A percentile compares a stretch with the other conserved stretches of the same genome.
Evolutionary conservation across 2,329 filamentous ascomycete genomes (phyloP).

Genomic region (Aspergillus quadrilineatus): DNA sequence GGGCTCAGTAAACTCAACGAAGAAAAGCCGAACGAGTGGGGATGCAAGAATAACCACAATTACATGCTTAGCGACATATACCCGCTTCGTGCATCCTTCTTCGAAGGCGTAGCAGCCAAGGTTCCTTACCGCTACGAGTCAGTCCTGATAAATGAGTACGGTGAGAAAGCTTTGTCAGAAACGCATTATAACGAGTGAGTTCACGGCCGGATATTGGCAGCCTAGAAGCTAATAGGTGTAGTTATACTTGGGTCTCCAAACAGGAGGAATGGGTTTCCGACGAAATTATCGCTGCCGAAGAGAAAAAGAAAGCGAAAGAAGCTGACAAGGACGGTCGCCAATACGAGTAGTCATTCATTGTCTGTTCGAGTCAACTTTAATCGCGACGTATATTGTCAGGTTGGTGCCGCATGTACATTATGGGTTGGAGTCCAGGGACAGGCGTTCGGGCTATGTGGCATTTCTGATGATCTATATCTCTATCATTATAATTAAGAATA

Average conservation of each 20-base stretch:
- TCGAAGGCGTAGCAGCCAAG: conserved; percentile 69
- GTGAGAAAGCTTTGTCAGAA: conserved; percentile 33
- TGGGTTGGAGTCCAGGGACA: neutral
- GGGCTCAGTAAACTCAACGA: conserved; percentile 68
- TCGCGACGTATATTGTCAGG: neutral
- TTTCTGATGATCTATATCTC: neutral
- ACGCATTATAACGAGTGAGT: conserved; percentile 41
- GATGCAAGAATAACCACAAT: conserved; percentile 76
- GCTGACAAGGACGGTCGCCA: conserved; percentile 15
- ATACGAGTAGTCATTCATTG: conserved; percentile 15
- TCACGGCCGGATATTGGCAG: neutral
- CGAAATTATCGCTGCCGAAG: conserved; percentile 15
- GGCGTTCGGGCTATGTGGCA: neutral
- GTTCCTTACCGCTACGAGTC: conserved; percentile 57
- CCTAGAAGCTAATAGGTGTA: conserved; percentile 22
- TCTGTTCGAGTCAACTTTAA: neutral
- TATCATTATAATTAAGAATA: neutral
- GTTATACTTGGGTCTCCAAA: conserved; percentile 39
- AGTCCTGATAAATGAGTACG: conserved; percentile 43
- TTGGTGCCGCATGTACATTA: conserved; percentile 1
- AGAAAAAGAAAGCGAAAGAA: conserved; percentile 2
- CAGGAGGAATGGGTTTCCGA: conserved; percentile 36
- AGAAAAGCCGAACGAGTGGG: conserved; percentile 64
- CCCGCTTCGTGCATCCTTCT: conserved; percentile 70
- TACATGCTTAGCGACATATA: conserved; percentile 72